Evolutionary conservation across 2,329 filamentous ascomycete species (phyloP), one percentile per base, ranked within the genome.

Genomic region (Ilyonectria sp.): DNA sequence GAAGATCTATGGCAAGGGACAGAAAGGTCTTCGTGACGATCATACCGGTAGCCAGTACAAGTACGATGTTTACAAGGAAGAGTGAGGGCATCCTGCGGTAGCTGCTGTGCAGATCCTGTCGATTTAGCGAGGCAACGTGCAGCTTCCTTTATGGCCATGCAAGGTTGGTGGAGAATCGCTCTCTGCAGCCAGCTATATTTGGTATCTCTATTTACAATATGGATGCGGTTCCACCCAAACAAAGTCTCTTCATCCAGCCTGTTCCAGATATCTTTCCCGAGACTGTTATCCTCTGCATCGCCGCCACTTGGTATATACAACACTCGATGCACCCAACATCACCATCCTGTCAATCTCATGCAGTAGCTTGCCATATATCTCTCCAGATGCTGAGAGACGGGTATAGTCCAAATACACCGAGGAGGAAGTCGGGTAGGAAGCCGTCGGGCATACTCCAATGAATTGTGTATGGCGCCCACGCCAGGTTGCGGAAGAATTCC

Each of bases 1-100:
- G 78, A 91, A 87, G 78, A 80, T 91, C 0, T 91, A 91, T 76
- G 89, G 89, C 0, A 82, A 82, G 67, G 90, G 90, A 0, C 89
- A 91, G 76, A 83, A 78, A 6, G 81, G 83, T 15, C 74, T 92
- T 65, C 82, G 89, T 43, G 81, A 81, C 69, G 90, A 92, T 76
- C 90, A 92, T 76, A 74, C 82, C 0, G 90, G 89, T 1, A 87
- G 84, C 56, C 77, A 72, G 69, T 92, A 91, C 75, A 90, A 89
- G 79, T 92, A 91, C 70, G 83, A 87, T 71, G 85, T 89, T 2
- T 92, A 91, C 71, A 78, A 85, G 63, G 88, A 91, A 71, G 86
- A 89, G 13, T 57, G 61, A 19, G 17, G 13, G 11, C 40, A n/a
- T 7, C 8, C n/a, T n/a, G 3, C n/a, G 40, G 6, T 17, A 43